phyloP scores from a whole-genome alignment of 1,284 basidiomycete genomes.

The Rhizopogon hawkerae region DNA sequence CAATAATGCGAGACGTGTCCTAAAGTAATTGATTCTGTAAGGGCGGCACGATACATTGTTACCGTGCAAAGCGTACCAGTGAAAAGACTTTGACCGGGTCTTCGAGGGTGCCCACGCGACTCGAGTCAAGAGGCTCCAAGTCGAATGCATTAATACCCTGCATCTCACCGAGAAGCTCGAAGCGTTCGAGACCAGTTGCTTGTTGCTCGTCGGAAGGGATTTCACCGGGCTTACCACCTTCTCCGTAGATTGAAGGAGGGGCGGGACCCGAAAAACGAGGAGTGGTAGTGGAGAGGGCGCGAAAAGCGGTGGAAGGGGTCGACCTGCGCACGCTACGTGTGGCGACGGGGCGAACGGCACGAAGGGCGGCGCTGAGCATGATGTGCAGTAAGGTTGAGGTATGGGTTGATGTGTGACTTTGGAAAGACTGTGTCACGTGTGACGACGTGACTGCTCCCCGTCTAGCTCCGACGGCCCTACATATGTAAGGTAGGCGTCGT shows the following conservation, averaged over 20 bases:
- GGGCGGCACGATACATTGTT: not conserved
- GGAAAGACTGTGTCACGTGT: constrained; percentile 21
- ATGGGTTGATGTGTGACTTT: constrained; percentile 17
- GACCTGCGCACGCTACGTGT: constrained; percentile 26
- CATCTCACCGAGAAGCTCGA: constrained; percentile 84
- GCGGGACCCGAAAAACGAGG: constrained; percentile 47
- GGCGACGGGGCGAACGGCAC: constrained; percentile 31
- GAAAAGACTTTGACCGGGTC: constrained; percentile 87
- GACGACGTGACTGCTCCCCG: constrained; percentile 14
- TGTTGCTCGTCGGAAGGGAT: constrained; percentile 84
- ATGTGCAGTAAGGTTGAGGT: constrained; percentile 16
- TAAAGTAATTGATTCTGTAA: constrained; percentile 25
- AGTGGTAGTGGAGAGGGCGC: constrained; percentile 50
- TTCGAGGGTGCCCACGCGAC: constrained; percentile 79
- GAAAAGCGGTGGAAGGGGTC: constrained; percentile 28
- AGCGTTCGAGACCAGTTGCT: constrained; percentile 93
- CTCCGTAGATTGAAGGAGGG: constrained; percentile 65
- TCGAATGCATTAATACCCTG: constrained; percentile 92
- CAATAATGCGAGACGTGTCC: constrained; percentile 76
- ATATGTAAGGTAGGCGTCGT: too few relatives aligned
- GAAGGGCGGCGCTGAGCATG: constrained; percentile 38
- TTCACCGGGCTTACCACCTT: constrained; percentile 67
- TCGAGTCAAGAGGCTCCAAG: constrained; percentile 77
- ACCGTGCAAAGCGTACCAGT: constrained; percentile 52
- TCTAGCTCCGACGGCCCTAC: constrained; percentile 5